These are phyloP conservation scores for Yamadazyma songkhlaensis DNA, from an alignment of 1,139 yeast genomes.

Conservation along the genomic window DNA sequence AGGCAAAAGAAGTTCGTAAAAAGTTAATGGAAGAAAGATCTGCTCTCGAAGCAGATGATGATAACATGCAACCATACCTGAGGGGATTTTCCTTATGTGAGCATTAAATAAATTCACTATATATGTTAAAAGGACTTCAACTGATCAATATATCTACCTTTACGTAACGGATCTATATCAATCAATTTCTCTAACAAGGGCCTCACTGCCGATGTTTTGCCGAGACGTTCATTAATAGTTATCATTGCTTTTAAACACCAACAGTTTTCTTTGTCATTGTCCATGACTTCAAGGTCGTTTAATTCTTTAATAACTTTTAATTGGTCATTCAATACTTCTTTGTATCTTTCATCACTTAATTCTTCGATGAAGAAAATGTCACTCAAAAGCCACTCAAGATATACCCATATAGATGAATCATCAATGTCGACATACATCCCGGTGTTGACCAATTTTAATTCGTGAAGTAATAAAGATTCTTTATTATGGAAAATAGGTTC, in stretches of 20 bases:
- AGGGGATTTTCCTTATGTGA: conserved; percentile 13
- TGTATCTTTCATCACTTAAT: conserved; percentile 14
- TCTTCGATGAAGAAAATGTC: conserved; percentile 46
- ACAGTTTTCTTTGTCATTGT: conserved; percentile 57
- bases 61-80: conserved; percentile 9
- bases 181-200: conserved; percentile 41
- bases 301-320: conserved; percentile 45
- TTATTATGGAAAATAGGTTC: conserved; percentile 9
- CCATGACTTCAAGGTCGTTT: conserved; percentile 58
- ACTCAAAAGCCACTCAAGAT: conserved; percentile 77
- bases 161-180: conserved; percentile 67
- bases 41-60: conserved; percentile 4
- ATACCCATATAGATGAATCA: conserved; percentile 92
- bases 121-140: conserved; percentile 14
- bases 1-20: conserved; percentile 25
- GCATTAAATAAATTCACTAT: conserved; percentile 11
- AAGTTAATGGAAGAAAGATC: conserved; percentile 35
- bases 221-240: conserved; percentile 35
- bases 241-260: conserved; percentile 67
- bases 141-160: conserved; percentile 54
- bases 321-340: conserved; percentile 38
- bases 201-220: conserved; percentile 23
- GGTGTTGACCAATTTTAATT: conserved; percentile 67
- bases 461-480: conserved; percentile 38
- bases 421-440: conserved; percentile 93